Base-by-base conservation (phyloP, 2,329 filamentous ascomycete species). In the Trichoderma atrobrunneum region DNA sequence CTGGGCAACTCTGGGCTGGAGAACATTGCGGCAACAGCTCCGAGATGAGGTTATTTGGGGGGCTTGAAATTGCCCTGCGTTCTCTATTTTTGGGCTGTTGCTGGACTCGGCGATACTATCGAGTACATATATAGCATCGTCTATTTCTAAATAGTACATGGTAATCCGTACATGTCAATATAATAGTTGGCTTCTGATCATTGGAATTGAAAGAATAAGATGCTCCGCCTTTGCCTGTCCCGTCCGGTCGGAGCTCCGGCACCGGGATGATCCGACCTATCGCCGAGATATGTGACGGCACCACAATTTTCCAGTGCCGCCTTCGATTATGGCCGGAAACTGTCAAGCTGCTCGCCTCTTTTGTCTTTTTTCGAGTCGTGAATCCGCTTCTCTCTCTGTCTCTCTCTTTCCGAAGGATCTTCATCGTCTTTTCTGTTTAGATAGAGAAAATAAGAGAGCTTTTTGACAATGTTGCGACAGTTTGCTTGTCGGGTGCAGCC, bases 381-480 rank as follows among this genome's bases (percentile, higher is more conserved):
- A 60, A 21, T 21, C 26, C 28, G 10, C n/a, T 32, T 34, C 24
- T 26, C 24, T 30, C 10, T n/a, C 21, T n/a, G 32, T 11, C 10
- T 36, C 11, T 30, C 7, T 21, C 18, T 24, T 48, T 7, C 24
- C 24, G 30, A n/a, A 11, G 3, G 24, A 30, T 32, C 5, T 24
- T 34, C 3, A 10, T 36, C 18, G 12, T 48, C 4, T 32, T 26
- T 28, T 7, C 8, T 51, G 28, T 28, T 43, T 43, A n/a, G 18
- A n/a, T 32, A 30, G 26, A 48, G n/a, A n/a, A 21, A 57, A 43
- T 18, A 67, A n/a, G 32, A 57, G 34, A 11, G 39, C 3, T n/a
- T n/a, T 14, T 43, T 6, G 18, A 66, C 18, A 70, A 83, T 83
- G 81, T 76, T 82, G 75, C 80, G 81, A 77, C 78, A 80, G 74